Evolutionary conservation across 179 eudicot species (phyloP).

Genomic region (Spinacia oleracea): DNA sequence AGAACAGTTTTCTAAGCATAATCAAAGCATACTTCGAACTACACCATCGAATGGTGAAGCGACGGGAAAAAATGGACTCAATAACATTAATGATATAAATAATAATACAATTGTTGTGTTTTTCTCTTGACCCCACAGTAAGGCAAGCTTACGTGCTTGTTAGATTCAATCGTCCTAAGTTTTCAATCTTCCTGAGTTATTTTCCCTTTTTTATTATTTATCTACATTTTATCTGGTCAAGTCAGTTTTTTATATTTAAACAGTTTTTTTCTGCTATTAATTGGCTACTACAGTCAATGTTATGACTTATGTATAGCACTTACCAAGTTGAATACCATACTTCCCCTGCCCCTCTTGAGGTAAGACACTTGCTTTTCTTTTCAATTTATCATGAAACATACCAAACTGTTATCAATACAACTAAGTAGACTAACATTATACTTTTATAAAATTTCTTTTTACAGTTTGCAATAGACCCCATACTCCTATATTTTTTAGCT

Average conservation of each 20-base stretch:
- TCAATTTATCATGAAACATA: neutral
- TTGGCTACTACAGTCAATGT: no score
- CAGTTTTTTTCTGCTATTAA: neutral
- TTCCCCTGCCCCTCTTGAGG: no score
- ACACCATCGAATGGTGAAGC: neutral
- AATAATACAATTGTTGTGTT: neutral
- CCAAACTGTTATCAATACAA: neutral
- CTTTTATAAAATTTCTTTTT: neutral
- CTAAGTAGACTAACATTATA: neutral
- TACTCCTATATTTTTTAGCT: neutral
- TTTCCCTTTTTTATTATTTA: no score
- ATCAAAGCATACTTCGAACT: constrained; percentile 1
- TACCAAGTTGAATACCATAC: no score
- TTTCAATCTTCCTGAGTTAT: no score
- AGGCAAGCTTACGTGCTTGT: neutral
- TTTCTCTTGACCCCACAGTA: neutral
- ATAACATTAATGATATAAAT: neutral
- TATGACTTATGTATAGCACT: no score
- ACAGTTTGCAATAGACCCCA: neutral
- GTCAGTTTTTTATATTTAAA: neutral
- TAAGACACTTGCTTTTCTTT: neutral
- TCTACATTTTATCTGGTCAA: neutral
- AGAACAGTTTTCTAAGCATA: constrained; percentile 7
- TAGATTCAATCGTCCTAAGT: no score
- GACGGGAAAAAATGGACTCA: neutral